Evolutionary conservation across 495 filamentous ascomycete genomes (phyloP).

Genomic region (Aspergillus indologenus): DNA sequence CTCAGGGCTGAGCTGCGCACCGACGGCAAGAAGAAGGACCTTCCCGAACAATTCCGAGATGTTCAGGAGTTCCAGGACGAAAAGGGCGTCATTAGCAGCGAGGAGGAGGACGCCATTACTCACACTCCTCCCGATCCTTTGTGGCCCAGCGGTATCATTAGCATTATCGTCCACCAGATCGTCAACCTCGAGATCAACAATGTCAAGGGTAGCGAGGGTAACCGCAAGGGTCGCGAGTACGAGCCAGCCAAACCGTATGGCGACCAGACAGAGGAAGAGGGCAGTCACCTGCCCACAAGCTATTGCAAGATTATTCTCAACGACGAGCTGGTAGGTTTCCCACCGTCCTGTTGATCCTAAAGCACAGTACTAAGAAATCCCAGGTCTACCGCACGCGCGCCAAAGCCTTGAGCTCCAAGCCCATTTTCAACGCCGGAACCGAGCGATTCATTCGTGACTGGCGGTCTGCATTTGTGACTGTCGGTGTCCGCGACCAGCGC

Average conservation of each 20-base stretch:
- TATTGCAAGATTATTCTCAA: conserved; percentile 92
- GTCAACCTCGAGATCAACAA: conserved; percentile 88
- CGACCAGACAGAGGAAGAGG: conserved; percentile 75
- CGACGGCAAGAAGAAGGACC: conserved; percentile 74
- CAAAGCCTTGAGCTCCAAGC: conserved; percentile 88
- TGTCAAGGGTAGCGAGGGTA: conserved; percentile 56
- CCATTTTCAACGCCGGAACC: conserved; percentile 94
- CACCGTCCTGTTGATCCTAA: background rate
- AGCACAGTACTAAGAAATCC: background rate
- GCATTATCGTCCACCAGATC: conserved; percentile 86
- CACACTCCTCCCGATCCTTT: conserved; percentile 91
- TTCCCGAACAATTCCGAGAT: conserved; percentile 69
- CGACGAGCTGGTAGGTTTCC: conserved; percentile 65
- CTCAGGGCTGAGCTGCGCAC: conserved; percentile 78
- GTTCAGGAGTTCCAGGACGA: conserved; percentile 82
- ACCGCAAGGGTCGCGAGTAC: conserved; percentile 76
- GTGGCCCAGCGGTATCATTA: conserved; percentile 85
- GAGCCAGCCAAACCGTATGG: conserved; percentile 87
- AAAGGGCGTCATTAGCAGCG: conserved; percentile 71
- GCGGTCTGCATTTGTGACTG: conserved; percentile 79
- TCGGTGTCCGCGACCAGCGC: conserved; percentile 82
- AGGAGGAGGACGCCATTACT: conserved; percentile 76
- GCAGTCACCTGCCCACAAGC: conserved; percentile 72
- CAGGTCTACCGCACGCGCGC: conserved; percentile 81
- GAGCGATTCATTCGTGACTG: conserved; percentile 95